These are phyloP conservation scores for Pseudovirgaria hyperparasitica DNA, from an alignment of 2,329 filamentous ascomycete genomes.

Conservation along the genomic window DNA sequence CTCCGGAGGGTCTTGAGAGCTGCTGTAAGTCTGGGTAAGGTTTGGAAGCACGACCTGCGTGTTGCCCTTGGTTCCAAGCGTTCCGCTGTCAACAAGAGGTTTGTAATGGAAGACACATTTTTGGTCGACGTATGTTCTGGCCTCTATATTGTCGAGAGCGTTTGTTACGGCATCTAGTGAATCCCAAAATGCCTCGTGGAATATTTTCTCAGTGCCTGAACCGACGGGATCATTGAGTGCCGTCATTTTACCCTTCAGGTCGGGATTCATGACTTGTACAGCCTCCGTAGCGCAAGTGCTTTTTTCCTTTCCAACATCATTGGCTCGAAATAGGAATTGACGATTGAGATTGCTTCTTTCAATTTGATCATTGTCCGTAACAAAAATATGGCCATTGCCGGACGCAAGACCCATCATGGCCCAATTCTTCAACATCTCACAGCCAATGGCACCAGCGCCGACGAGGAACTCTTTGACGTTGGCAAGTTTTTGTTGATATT, in stretches of 20 bases:
- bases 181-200: slow-evolving; percentile 89
- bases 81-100: slow-evolving; percentile 89
- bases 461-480: slow-evolving; percentile 91
- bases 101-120: slow-evolving; percentile 98
- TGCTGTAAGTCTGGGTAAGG: slow-evolving; percentile 93
- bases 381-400: slow-evolving; percentile 76
- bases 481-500: slow-evolving; percentile 86
- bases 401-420: slow-evolving; percentile 93
- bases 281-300: slow-evolving; percentile 84
- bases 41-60: slow-evolving; percentile 88
- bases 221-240: slow-evolving; percentile 83
- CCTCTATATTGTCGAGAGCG: slow-evolving; percentile 93
- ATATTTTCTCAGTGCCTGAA: slow-evolving; percentile 81
- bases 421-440: slow-evolving; percentile 99
- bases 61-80: slow-evolving; percentile 97
- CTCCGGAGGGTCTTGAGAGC: slow-evolving; percentile 92
- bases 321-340: slow-evolving; percentile 87
- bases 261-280: slow-evolving; percentile 92
- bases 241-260: slow-evolving; percentile 73
- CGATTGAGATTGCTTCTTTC: slow-evolving; percentile 98
- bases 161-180: slow-evolving; percentile 86
- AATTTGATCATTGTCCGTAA: slow-evolving; percentile 97
- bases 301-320: slow-evolving; percentile 93
- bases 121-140: slow-evolving; percentile 88
- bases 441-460: slow-evolving; percentile 91